Conservation (phyloP, 108 stramenopile genomes). For the Fistulifera pelliculosa region DNA sequence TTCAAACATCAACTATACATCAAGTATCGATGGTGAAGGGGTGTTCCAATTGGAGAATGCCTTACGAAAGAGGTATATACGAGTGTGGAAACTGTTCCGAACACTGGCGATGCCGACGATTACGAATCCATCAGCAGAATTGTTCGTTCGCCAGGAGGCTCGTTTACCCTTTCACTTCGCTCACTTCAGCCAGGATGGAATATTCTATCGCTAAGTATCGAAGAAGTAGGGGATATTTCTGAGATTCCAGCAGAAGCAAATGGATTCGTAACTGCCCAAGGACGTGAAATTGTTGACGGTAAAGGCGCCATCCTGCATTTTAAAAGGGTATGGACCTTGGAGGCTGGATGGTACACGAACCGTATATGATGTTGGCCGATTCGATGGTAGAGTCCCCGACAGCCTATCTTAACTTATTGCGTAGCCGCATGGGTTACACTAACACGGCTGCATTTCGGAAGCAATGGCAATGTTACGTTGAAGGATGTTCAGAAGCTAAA, state of each 20-base stretch:
- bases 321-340: neutral
- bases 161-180: too few species aligned
- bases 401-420: neutral
- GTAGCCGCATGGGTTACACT: neutral
- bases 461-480: neutral
- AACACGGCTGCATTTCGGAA: neutral
- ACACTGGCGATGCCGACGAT: too few species aligned
- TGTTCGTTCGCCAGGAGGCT: too few species aligned
- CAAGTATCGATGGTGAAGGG: too few species aligned
- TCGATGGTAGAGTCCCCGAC: neutral
- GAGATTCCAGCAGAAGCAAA: neutral
- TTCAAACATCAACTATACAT: too few species aligned
- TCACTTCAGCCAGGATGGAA: too few species aligned
- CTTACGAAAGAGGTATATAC: too few species aligned
- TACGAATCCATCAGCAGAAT: too few species aligned
- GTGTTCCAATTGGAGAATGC: too few species aligned
- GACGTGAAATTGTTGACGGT: neutral
- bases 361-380: slow-evolving; percentile 3
- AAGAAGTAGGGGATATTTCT: too few species aligned
- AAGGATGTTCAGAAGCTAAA: neutral
- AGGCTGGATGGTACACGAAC: slow-evolving; percentile 3
- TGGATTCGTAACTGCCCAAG: neutral
- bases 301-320: neutral
- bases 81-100: too few species aligned
- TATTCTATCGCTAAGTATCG: too few species aligned